Evolutionary conservation across 345 rosid genomes (phyloP).

Genomic region (Salix suchowensis): DNA sequence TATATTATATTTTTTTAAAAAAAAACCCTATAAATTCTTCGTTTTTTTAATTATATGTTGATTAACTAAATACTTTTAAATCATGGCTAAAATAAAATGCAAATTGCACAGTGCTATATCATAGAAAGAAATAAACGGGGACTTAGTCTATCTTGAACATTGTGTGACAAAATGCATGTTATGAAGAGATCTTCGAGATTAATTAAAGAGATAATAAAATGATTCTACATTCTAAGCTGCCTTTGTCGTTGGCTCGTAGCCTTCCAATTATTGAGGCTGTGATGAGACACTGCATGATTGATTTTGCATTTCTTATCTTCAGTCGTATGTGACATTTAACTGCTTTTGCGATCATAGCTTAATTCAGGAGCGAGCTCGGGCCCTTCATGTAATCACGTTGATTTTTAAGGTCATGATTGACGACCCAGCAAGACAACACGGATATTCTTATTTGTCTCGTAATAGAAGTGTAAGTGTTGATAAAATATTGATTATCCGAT

Average conservation of each 20-base stretch:
- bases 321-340: conserved; percentile 3
- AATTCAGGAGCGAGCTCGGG: neutral
- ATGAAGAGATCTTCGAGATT: neutral
- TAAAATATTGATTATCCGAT: neutral
- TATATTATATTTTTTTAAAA: too few relatives aligned
- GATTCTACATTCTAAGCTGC: conserved; percentile 24
- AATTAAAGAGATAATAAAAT: conserved; percentile 8
- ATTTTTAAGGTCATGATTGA: conserved; percentile 9
- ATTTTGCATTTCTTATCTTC: conserved; percentile 3
- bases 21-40: too few relatives aligned
- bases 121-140: too few relatives aligned
- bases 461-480: neutral
- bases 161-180: neutral
- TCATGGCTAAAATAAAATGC: too few relatives aligned
- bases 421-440: neutral
- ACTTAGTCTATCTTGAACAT: too few relatives aligned
- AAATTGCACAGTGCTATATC: too few relatives aligned
- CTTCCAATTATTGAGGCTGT: conserved; percentile 18
- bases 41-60: too few relatives aligned
- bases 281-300: conserved; percentile 18
- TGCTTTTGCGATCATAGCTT: conserved; percentile 4
- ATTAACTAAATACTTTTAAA: too few relatives aligned
- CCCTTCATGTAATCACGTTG: conserved; percentile 2
- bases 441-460: neutral
- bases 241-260: conserved; percentile 12